Conservation (phyloP, 2,329 filamentous ascomycete genomes). For the Aspergillus brasiliensis region DNA sequence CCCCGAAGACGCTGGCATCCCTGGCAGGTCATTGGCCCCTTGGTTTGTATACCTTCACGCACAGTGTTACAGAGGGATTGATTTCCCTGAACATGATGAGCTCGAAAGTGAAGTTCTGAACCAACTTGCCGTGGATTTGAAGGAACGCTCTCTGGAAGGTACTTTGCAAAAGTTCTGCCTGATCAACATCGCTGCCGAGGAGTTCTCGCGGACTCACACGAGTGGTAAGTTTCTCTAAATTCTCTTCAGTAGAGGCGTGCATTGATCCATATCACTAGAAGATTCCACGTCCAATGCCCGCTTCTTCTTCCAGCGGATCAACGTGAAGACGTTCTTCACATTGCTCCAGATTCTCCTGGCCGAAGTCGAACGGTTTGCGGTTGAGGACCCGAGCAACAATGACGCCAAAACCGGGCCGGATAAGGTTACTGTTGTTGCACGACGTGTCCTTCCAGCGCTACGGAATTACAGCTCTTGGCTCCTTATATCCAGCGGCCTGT, state of each 20-base stretch:
- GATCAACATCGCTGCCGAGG: conserved; percentile 83
- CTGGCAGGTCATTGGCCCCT: conserved; percentile 64
- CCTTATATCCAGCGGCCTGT: conserved; percentile 55
- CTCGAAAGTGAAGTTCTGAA: conserved; percentile 83
- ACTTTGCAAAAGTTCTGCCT: conserved; percentile 77
- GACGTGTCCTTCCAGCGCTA: conserved; percentile 64
- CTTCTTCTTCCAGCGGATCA: conserved; percentile 72
- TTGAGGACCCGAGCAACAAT: conserved; percentile 50
- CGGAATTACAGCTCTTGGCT: conserved; percentile 72
- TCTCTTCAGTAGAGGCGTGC: not conserved
- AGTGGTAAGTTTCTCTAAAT: conserved; percentile 50
- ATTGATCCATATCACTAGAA: conserved; percentile 37
- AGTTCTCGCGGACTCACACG: conserved; percentile 65
- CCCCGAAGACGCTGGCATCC: conserved; percentile 52
- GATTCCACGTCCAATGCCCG: conserved; percentile 50
- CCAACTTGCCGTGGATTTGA: conserved; percentile 72
- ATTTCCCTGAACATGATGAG: conserved; percentile 74
- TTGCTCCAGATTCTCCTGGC: conserved; percentile 70
- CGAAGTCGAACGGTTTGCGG: conserved; percentile 65
- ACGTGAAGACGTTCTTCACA: conserved; percentile 73
- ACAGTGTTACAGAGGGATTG: conserved; percentile 75
- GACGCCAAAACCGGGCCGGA: conserved; percentile 43
- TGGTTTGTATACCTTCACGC: conserved; percentile 90
- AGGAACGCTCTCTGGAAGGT: conserved; percentile 65
- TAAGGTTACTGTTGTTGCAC: conserved; percentile 60